A percentile compares a stretch with the other conserved stretches of the same genome.
phyloP scores from a whole-genome alignment of 2,329 filamentous ascomycete species.

The Grosmannia clavigera region DNA sequence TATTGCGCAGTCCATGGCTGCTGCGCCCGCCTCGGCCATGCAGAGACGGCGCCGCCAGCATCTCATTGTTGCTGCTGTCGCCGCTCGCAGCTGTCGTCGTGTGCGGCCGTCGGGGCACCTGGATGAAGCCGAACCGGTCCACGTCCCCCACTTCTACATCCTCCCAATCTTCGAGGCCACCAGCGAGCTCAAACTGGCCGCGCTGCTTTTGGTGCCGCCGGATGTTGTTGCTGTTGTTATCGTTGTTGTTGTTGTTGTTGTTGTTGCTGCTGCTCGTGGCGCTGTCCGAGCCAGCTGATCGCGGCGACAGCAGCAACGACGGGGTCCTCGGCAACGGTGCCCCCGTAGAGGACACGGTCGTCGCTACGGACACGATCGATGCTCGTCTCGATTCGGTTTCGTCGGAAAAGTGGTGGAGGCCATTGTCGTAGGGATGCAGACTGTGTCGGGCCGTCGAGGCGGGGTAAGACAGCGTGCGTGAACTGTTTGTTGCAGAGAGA shows the following conservation, averaged over 20 bases:
- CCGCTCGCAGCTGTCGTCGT: constrained; percentile 14
- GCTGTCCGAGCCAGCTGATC: not conserved
- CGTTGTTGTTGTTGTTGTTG: not conserved
- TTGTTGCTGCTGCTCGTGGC: not conserved
- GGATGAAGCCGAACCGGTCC: constrained; percentile 59
- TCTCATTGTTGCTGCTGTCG: not conserved
- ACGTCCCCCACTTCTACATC: constrained; percentile 48
- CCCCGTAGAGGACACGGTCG: not conserved
- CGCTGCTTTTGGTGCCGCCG: constrained; percentile 3
- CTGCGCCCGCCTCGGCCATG: not conserved
- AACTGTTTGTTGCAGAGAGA: not conserved
- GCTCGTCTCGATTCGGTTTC: not conserved
- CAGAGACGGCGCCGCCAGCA: not conserved
- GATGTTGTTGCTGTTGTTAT: not conserved
- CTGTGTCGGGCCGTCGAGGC: not conserved
- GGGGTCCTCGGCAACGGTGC: not conserved
- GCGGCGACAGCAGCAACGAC: not conserved
- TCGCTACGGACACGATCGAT: not conserved
- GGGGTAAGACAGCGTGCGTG: not conserved
- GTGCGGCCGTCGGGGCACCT: constrained; percentile 20
- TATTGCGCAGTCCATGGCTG: not conserved
- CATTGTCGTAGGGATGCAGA: not conserved
- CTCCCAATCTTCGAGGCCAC: constrained; percentile 55
- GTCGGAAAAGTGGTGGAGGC: not conserved
- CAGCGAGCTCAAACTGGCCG: constrained; percentile 36